phyloP scores from a whole-genome alignment of 1,284 basidiomycete genomes.

The Ustilago trichophora region DNA sequence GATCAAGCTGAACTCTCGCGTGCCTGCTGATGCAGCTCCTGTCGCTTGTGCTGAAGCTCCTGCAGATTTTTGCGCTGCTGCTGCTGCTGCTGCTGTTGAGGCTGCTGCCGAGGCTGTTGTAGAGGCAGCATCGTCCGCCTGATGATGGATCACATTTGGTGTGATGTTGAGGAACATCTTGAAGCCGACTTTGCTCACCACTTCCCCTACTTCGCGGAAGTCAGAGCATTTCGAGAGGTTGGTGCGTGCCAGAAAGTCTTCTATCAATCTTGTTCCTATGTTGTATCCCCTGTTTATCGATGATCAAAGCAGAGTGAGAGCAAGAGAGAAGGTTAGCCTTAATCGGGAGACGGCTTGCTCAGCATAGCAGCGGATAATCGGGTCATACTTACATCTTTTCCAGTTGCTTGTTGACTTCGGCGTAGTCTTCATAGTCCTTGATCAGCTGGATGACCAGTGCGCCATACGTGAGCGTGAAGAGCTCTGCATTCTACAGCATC shows the following conservation, averaged over 20 bases:
- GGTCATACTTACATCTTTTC: conserved; percentile 71
- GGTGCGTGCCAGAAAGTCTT: conserved; percentile 95
- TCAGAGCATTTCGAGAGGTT: conserved; percentile 76
- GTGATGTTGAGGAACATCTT: conserved; percentile 96
- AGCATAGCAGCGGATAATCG: background rate
- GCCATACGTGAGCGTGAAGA: conserved; percentile 96
- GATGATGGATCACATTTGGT: conserved; percentile 78
- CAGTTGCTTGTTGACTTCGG: conserved; percentile 76
- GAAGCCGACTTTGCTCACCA: conserved; percentile 80
- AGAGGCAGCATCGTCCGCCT: conserved; percentile 47
- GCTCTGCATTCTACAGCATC: conserved; percentile 78
- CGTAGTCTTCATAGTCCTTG: conserved; percentile 98
- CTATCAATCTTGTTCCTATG: conserved; percentile 93
- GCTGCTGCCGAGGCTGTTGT: too few relatives aligned
- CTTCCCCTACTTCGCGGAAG: conserved; percentile 81
- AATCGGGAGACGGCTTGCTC: too few relatives aligned
- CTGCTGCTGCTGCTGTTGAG: conserved; percentile 11
- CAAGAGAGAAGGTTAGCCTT: background rate
- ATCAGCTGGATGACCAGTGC: conserved; percentile 97
- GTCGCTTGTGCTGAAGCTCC: conserved; percentile 9
- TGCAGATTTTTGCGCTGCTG: conserved; percentile 10
- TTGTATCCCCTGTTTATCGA: conserved; percentile 87
- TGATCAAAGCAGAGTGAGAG: background rate
- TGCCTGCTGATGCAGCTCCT: background rate
- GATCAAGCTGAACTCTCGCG: conserved; percentile 77